A percentile compares a stretch with the other conserved stretches of the same genome.
These are phyloP conservation scores for Mycosphaerella sp. DNA, from an alignment of 2,329 filamentous ascomycete species.

Conservation along the genomic window DNA sequence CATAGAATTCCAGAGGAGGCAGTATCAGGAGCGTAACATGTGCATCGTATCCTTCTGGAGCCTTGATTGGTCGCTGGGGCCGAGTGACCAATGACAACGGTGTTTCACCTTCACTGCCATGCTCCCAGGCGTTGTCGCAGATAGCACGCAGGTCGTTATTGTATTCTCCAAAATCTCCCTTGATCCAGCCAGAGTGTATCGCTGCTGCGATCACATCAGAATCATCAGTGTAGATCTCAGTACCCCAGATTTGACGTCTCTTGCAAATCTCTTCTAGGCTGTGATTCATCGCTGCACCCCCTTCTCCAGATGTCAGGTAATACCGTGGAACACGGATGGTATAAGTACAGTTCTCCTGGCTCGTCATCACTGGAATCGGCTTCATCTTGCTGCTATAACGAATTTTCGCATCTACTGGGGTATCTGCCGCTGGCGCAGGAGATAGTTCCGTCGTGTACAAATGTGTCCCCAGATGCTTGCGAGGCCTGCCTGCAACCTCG, in stretches of 20 bases:
- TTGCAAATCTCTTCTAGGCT: conserved; percentile 78
- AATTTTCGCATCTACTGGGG: conserved; percentile 47
- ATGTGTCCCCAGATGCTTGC: conserved; percentile 76
- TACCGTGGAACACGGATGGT: conserved; percentile 80
- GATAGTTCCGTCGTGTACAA: conserved; percentile 67
- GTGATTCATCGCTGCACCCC: conserved; percentile 34
- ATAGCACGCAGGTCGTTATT: conserved; percentile 31
- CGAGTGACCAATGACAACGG: conserved; percentile 17
- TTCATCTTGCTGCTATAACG: conserved; percentile 57
- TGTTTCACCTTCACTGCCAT: conserved; percentile 32
- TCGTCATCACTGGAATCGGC: conserved; percentile 68
- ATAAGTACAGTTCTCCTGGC: conserved; percentile 80
- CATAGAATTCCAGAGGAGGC: conserved; percentile 70
- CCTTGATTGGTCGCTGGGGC: conserved; percentile 53
- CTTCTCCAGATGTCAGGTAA: conserved; percentile 48
- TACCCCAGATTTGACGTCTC: conserved; percentile 80
- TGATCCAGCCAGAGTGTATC: conserved; percentile 88
- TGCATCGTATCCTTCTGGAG: conserved; percentile 66
- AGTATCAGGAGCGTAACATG: conserved; percentile 83
- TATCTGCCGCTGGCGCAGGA: conserved; percentile 33
- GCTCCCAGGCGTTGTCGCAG: conserved; percentile 29
- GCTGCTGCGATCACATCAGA: conserved; percentile 88
- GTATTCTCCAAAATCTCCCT: conserved; percentile 70
- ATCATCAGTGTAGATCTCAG: conserved; percentile 91
- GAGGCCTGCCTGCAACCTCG: conserved; percentile 61